Evolutionary conservation across 169 alveolate genomes (phyloP).

Genomic region (Cryptosporidium sp.): DNA sequence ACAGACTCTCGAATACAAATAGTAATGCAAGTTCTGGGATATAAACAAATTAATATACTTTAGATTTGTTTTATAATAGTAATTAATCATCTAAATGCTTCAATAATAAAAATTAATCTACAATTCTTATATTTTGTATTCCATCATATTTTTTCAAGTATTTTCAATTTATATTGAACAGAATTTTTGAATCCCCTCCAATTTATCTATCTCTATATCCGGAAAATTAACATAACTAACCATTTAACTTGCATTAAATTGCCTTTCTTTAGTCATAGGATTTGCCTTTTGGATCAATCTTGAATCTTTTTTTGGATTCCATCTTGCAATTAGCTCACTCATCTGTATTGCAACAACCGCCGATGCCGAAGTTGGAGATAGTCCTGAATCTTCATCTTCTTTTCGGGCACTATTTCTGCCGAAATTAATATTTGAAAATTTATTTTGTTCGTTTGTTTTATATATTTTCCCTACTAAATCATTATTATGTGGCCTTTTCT

Average conservation of each 20-base stretch:
- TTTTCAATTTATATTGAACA: not conserved
- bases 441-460: not conserved
- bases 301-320: conserved; percentile 71
- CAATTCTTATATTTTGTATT: not conserved
- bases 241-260: conserved; percentile 6
- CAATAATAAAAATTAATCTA: not conserved
- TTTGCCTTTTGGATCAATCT: conserved; percentile 50
- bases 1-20: conserved; percentile 53
- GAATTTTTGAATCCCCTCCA: not conserved
- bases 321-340: conserved; percentile 74
- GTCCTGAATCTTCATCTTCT: conserved; percentile 36
- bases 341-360: conserved; percentile 74
- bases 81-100: conserved; percentile 6
- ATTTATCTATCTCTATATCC: not conserved
- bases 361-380: conserved; percentile 75
- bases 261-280: conserved; percentile 1
- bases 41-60: not conserved
- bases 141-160: not conserved
- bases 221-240: conserved; percentile 29
- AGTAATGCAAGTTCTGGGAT: conserved; percentile 16
- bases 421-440: not conserved
- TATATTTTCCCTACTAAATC: not conserved
- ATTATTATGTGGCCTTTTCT: conserved; percentile 9
- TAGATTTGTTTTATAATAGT: not conserved
- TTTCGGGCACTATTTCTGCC: not conserved